These are phyloP conservation scores for Amanita thiersii DNA, from an alignment of 768 basidiomycete genomes.

Conservation along the genomic window DNA sequence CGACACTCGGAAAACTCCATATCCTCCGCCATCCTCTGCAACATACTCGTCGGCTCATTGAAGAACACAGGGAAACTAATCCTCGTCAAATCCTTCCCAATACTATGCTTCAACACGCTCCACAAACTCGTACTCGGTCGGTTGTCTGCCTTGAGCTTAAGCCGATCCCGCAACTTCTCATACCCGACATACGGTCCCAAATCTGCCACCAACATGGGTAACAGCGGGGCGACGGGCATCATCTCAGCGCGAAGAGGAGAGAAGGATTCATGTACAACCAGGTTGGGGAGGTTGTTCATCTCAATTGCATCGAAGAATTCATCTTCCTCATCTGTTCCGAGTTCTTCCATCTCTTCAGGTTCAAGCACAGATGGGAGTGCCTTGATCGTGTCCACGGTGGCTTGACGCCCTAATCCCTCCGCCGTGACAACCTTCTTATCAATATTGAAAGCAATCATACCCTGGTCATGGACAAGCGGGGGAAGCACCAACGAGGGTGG, in stretches of 20 bases:
- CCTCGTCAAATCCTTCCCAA: constrained; percentile 94
- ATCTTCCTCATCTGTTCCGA: constrained; percentile 73
- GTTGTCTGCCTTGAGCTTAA: constrained; percentile 64
- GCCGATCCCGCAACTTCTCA: constrained; percentile 41
- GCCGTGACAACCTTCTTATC: too few relatives aligned
- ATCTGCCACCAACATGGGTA: constrained; percentile 10
- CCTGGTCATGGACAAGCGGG: too few relatives aligned
- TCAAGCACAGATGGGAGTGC: constrained; percentile 2
- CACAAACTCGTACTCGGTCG: constrained; percentile 87
- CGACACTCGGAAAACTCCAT: constrained; percentile 95
- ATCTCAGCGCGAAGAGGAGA: constrained; percentile 28
- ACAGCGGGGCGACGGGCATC: constrained; percentile 7
- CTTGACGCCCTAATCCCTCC: too few relatives aligned
- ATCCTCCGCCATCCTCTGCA: constrained; percentile 96
- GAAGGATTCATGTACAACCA: constrained; percentile 62
- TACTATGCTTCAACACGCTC: constrained; percentile 91
- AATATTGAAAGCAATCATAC: too few relatives aligned
- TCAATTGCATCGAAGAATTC: constrained; percentile 99
- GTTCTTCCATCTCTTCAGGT: constrained; percentile 12
- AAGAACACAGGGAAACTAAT: constrained; percentile 94
- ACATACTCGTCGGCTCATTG: constrained; percentile 93
- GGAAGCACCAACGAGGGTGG: too few relatives aligned
- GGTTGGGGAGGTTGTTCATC: constrained; percentile 64
- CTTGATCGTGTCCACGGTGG: too few relatives aligned
- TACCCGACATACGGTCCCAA: constrained; percentile 60